A percentile compares a stretch with the other conserved stretches of the same genome.
phyloP scores from a whole-genome alignment of 371 early-diverging fungal genomes.

The Fennellomyces sp. region DNA sequence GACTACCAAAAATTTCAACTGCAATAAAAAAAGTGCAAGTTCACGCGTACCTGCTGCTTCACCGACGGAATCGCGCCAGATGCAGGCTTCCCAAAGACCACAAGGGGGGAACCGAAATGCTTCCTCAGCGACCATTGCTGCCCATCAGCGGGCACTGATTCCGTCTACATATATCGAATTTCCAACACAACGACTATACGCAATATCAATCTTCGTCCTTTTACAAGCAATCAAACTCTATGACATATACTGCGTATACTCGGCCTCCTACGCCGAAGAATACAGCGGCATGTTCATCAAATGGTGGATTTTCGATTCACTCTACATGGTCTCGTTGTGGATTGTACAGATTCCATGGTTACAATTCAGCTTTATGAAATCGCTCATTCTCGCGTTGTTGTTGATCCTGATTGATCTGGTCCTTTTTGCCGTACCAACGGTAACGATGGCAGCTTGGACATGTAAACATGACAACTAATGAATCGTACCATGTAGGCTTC shows the following conservation, averaged over 20 bases:
- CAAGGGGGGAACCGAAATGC: conserved; percentile 5
- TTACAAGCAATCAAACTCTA: conserved; percentile 37
- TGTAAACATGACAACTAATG: not conserved
- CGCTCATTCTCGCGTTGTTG: conserved; percentile 15
- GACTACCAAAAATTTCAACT: too few relatives aligned
- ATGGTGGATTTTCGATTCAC: conserved; percentile 36
- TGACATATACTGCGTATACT: conserved; percentile 24
- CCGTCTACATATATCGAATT: conserved; percentile 41
- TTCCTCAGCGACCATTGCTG: conserved; percentile 13
- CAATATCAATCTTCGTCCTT: conserved; percentile 30
- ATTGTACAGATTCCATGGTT: conserved; percentile 52
- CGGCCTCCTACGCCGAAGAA: conserved; percentile 32
- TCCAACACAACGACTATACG: conserved; percentile 47
- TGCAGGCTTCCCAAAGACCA: conserved; percentile 19
- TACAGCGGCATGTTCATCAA: conserved; percentile 24
- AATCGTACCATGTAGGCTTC: not conserved
- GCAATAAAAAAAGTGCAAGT: not conserved
- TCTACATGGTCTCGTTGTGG: conserved; percentile 33
- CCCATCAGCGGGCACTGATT: conserved; percentile 43
- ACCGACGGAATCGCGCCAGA: conserved; percentile 15
- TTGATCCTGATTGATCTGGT: conserved; percentile 22
- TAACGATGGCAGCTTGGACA: too few relatives aligned
- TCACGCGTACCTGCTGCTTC: not conserved
- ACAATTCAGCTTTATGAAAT: conserved; percentile 37
- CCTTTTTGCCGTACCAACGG: conserved; percentile 34